Conservation (phyloP, 352 stramenopile genomes). For the Globisporangium rhizosaccharum region DNA sequence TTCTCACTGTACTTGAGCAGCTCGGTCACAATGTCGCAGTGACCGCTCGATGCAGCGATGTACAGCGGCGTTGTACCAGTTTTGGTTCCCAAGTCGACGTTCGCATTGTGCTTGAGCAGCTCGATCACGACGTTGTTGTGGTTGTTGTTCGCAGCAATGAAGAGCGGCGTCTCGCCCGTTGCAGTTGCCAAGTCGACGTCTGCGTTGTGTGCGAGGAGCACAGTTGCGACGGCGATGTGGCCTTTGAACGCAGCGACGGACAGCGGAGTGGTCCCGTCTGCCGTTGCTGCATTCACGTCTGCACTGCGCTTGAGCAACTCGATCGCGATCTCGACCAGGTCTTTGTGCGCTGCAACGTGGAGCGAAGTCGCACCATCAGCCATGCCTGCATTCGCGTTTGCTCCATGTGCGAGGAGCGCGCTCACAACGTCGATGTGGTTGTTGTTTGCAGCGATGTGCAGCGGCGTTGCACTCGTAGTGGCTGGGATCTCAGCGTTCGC, state of each 20-base stretch:
- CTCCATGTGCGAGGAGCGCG: not conserved
- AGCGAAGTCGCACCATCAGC: not conserved
- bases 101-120: too few relatives aligned
- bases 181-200: too few relatives aligned
- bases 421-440: too few relatives aligned
- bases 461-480: too few relatives aligned
- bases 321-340: not conserved
- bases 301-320: not conserved
- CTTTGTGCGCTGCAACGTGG: not conserved
- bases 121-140: too few relatives aligned
- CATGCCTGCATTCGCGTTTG: not conserved
- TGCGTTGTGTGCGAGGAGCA: too few relatives aligned
- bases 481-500: not conserved
- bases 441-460: too few relatives aligned
- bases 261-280: too few relatives aligned
- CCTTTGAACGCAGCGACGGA: not conserved
- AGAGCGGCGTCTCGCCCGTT: not conserved
- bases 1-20: too few relatives aligned
- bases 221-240: too few relatives aligned
- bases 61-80: not conserved
- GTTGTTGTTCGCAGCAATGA: not conserved
- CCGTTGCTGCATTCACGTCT: not conserved
- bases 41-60: not conserved
- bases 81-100: too few relatives aligned
- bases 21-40: too few relatives aligned